Base-by-base conservation (phyloP, 106 monocot genomes). In the Amphibolis antarctica region DNA sequence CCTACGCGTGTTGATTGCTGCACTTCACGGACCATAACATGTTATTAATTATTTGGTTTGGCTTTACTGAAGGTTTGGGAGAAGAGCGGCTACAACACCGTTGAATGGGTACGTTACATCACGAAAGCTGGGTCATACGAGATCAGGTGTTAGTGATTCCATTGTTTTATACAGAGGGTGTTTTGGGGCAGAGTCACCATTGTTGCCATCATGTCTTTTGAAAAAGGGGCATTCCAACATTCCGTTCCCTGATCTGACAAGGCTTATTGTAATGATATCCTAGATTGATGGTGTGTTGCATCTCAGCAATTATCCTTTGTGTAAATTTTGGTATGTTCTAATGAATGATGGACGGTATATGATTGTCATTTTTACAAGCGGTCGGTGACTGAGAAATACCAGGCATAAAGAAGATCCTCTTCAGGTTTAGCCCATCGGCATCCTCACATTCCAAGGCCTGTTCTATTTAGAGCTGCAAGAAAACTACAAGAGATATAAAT, bases 91-190 rank as follows among this genome's bases (percentile, higher is more conserved):
- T 98, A 98, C 57, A 98, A 87, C 78, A 98, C 96, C 3, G 90
- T 90, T 18, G 96, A 98, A 62, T 98, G 96, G 96, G 96, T 98
- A 25, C 96, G 96, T 22, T 98, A 98, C 48, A 98, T 98, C 54
- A 91, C 90, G 26, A 90, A 88, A 69, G 96, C 82, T 60, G 96
- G 96, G 57, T 98, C 96, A 27, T 98, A 98, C 61, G 96, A 98
- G 71, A 88, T 98, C 67, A 84, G 96, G 75, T 87, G 87, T 46
- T 98, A 71, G 61, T 28, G 62, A 24, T 18, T 18, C 22, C 25
- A 19, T 59, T 28, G 4, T 30, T 59, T 31, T 30, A 18, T 31
- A 9, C 6, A 26, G 24, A 26, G 42, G 22, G 1, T 10, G 18
- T 48, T 22, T 63, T 27, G 3, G 11, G 44, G 17, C 26, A 45